Conservation (phyloP, 106 monocot species). For the Dendrobium nobile region DNA sequence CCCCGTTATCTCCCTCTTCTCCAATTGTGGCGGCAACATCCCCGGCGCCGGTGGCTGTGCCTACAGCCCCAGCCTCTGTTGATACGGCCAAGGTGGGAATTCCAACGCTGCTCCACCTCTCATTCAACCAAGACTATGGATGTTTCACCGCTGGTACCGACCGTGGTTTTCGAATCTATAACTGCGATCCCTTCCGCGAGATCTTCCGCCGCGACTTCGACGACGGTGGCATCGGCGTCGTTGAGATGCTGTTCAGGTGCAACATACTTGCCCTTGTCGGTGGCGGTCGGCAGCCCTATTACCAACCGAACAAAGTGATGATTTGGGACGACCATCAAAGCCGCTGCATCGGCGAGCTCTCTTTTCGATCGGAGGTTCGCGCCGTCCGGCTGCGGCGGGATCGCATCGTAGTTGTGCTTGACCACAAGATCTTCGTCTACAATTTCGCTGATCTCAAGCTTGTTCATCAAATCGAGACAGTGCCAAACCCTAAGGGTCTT, state of each 20-base stretch:
- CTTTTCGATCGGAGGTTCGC: slow-evolving; percentile 88
- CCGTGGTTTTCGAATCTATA: slow-evolving; percentile 89
- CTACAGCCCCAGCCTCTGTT: neutral
- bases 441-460: slow-evolving; percentile 92
- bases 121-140: slow-evolving; percentile 93
- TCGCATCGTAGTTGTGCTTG: slow-evolving; percentile 83
- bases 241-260: slow-evolving; percentile 98
- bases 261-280: slow-evolving; percentile 95
- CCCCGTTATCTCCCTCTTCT: neutral
- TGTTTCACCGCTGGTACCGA: slow-evolving; percentile 90
- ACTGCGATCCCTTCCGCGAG: slow-evolving; percentile 98
- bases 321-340: slow-evolving; percentile 99
- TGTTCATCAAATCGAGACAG: slow-evolving; percentile 92
- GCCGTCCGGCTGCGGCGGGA: slow-evolving; percentile 83
- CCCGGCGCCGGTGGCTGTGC: neutral
- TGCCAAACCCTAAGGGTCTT: slow-evolving; percentile 83
- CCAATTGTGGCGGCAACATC: neutral
- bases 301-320: slow-evolving; percentile 91
- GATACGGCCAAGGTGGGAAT: neutral
- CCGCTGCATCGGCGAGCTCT: slow-evolving; percentile 96
- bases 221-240: slow-evolving; percentile 59
- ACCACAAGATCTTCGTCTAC: slow-evolving; percentile 89
- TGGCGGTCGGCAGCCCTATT: slow-evolving; percentile 72
- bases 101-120: slow-evolving; percentile 68
- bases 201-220: slow-evolving; percentile 93